Percentiles rank a stretch among this genome's conserved stretches.
Evolutionary conservation across 768 basidiomycete species (phyloP).

Genomic region (Macrolepiota dolichaula): DNA sequence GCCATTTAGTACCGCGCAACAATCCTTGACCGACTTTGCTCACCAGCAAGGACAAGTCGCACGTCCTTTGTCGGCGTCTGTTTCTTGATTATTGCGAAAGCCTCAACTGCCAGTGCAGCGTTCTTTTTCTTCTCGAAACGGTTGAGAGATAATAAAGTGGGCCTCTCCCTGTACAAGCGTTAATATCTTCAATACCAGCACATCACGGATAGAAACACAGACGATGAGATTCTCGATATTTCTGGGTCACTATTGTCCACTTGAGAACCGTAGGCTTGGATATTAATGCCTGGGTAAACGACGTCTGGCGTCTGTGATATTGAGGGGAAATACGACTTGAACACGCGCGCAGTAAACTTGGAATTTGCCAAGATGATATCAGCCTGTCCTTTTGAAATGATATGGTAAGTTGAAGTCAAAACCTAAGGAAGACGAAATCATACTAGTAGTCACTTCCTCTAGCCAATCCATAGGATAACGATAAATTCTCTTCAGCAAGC

Average conservation of each 20-base stretch:
- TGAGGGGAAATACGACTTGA: constrained; percentile 69
- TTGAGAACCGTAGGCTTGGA: constrained; percentile 61
- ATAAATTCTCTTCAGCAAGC: constrained; percentile 72
- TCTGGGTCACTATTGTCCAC: constrained; percentile 45
- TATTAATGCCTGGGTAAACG: constrained; percentile 96
- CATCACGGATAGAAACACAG: too few species aligned
- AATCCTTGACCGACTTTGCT: constrained; percentile 8
- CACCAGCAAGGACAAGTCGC: constrained; percentile 80
- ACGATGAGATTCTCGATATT: constrained; percentile 56
- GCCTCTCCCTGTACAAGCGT: constrained; percentile 42
- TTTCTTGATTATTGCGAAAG: constrained; percentile 60
- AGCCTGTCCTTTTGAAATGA: constrained; percentile 60
- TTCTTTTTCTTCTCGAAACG: constrained; percentile 98
- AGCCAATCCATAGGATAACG: constrained; percentile 86
- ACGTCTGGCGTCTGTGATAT: constrained; percentile 62
- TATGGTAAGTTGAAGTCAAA: constrained; percentile 2
- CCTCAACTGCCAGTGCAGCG: constrained; percentile 69
- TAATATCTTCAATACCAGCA: not conserved
- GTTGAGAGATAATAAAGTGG: constrained; percentile 85
- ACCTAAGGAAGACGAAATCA: constrained; percentile 21
- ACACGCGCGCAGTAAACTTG: constrained; percentile 81
- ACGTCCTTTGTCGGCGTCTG: constrained; percentile 29
- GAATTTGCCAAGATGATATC: constrained; percentile 94
- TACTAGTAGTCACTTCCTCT: constrained; percentile 88
- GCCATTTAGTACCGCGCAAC: not conserved